A percentile compares a stretch with the other conserved stretches of the same genome.
Conservation (phyloP, 495 filamentous ascomycete species). For the Hyaloscypha hepaticicola region DNA sequence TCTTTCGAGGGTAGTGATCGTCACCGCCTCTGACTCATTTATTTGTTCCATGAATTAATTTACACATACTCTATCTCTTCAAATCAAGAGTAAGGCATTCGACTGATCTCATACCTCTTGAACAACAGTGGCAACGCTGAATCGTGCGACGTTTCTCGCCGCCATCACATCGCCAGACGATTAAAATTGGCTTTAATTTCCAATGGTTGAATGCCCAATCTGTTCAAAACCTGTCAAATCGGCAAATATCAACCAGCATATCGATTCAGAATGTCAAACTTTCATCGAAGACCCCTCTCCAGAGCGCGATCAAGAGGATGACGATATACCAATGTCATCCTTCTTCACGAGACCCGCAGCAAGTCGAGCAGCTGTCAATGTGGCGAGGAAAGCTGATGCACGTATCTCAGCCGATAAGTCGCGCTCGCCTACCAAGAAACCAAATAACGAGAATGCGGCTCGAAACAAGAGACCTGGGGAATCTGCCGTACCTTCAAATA, state of each 20-base stretch:
- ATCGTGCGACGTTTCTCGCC: neutral
- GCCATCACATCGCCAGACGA: neutral
- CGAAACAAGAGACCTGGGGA: slow-evolving; percentile 11
- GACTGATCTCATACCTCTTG: neutral
- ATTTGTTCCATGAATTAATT: neutral
- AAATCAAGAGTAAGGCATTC: neutral
- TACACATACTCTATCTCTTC: neutral
- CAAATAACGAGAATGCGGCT: slow-evolving; percentile 10
- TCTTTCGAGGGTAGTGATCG: neutral
- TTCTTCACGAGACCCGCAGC: slow-evolving; percentile 75
- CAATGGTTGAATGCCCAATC: slow-evolving; percentile 81
- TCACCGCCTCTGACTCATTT: neutral
- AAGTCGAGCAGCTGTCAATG: slow-evolving; percentile 45
- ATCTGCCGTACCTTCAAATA: slow-evolving; percentile 21
- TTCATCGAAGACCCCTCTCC: slow-evolving; percentile 46
- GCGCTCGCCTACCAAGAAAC: slow-evolving; percentile 5
- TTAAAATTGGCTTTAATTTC: slow-evolving; percentile 2
- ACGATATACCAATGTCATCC: slow-evolving; percentile 54
- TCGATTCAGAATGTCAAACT: slow-evolving; percentile 75
- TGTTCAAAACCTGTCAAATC: slow-evolving; percentile 74
- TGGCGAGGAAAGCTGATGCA: slow-evolving; percentile 17
- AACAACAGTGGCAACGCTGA: neutral
- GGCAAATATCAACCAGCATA: slow-evolving; percentile 80
- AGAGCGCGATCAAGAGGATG: slow-evolving; percentile 42
- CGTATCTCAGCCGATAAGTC: slow-evolving; percentile 4